phyloP scores from a whole-genome alignment of 495 filamentous ascomycete genomes.

The Oidiodendron maius region DNA sequence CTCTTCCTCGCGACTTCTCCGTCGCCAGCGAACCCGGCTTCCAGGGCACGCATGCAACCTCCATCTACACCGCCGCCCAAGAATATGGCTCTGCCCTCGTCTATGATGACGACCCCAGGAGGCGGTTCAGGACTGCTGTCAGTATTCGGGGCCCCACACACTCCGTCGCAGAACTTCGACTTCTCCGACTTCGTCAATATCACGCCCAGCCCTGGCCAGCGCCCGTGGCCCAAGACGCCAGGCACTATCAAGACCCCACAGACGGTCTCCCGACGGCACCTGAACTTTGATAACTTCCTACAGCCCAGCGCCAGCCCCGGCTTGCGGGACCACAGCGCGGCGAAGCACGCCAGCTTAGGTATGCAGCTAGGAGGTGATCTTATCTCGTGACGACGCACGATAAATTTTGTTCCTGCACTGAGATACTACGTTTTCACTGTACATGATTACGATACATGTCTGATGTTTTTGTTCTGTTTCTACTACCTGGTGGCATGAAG shows the following conservation, averaged over 20 bases:
- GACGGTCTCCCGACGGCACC: conserved; percentile 33
- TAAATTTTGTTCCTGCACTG: conserved; percentile 6
- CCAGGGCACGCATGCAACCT: conserved; percentile 48
- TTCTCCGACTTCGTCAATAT: conserved; percentile 97
- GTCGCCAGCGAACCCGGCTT: conserved; percentile 56
- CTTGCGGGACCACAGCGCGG: conserved; percentile 10
- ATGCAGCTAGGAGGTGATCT: conserved; percentile 57
- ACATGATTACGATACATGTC: conserved; percentile 12
- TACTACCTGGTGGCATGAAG: neutral
- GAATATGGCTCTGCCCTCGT: conserved; percentile 68
- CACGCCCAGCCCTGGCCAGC: conserved; percentile 90
- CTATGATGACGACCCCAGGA: conserved; percentile 78
- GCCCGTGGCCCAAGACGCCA: conserved; percentile 58
- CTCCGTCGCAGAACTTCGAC: conserved; percentile 69
- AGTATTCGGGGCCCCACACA: conserved; percentile 52
- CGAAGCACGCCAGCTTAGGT: conserved; percentile 30
- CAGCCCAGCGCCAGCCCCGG: conserved; percentile 25
- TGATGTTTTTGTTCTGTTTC: conserved; percentile 4
- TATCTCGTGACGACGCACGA: conserved; percentile 26
- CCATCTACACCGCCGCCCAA: conserved; percentile 86
- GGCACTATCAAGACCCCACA: conserved; percentile 52
- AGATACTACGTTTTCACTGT: conserved; percentile 12
- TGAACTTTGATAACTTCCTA: conserved; percentile 61
- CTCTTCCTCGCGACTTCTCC: conserved; percentile 91
- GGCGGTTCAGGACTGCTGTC: conserved; percentile 56